Evolutionary conservation across 2,329 filamentous ascomycete genomes (phyloP), one percentile per base, ranked within the genome.

Genomic region (Conoideocrella luteorostrata): DNA sequence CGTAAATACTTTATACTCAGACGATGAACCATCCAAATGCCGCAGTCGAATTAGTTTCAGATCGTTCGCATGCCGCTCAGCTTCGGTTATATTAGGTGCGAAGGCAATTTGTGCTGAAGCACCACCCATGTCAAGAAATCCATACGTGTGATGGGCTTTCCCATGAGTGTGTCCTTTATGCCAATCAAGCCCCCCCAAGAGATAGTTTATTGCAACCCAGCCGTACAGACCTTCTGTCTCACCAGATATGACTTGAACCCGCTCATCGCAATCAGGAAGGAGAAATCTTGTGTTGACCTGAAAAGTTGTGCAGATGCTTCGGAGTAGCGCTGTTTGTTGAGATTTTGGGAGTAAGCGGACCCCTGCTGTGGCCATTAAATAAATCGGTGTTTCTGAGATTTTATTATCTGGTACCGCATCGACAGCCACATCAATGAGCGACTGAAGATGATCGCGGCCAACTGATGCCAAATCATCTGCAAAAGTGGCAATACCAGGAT

Each of bases 91-190:
- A 64, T 98, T 98, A 1, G 93, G 93, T 2, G 90, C 91, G 63
- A 98, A 98, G 0, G 94, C 93, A 57, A 98, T 97, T 66, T 98
- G 93, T 13, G 93, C 91, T 0, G 91, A 97, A 21, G 93, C 93
- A 41, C 93, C 93, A 39, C 93, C 93, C 94, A 98, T 98, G 61
- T 98, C 93, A 48, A 98, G 70, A 58, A 98, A 98, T 1, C 93
- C 93, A 63, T 97, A 98, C 0, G 93, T 98, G 58, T 90, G 86
- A 61, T 97, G 93, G 21, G 78, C 80, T 52, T 95, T 89, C 41
- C 88, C 89, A 61, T 95, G 88, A 42, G 79, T 70, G 56, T 95
- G 87, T 12, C 80, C 68, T 40, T 82, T 69, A 0, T 88, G 83
- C 15, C 77, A 71, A 61, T 97, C 86, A 56, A 98, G 97, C 4